Evolutionary conservation across 1,284 basidiomycete species (phyloP).

Genomic region (Waitea zeae): DNA sequence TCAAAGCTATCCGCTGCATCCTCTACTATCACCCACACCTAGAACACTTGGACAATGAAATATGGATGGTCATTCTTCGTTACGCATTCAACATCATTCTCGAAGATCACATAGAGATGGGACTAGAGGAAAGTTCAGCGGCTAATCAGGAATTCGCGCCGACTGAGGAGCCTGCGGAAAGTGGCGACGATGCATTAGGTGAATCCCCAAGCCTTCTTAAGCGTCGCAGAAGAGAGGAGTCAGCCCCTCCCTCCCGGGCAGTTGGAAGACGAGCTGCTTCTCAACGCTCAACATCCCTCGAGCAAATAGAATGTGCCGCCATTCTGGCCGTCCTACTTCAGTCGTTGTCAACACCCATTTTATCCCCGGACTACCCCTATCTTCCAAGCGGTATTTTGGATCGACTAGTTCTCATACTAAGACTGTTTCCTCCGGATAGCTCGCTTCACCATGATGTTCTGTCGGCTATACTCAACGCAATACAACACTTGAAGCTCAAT

Average conservation of each 20-base stretch:
- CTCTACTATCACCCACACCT: slow-evolving; percentile 60
- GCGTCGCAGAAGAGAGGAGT: slow-evolving; percentile 18
- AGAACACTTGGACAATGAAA: slow-evolving; percentile 46
- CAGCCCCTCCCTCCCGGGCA: slow-evolving; percentile 8
- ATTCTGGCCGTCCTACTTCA: slow-evolving; percentile 51
- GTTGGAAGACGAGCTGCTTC: slow-evolving; percentile 5
- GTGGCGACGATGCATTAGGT: slow-evolving; percentile 9
- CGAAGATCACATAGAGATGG: slow-evolving; percentile 33
- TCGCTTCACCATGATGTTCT: slow-evolving; percentile 65
- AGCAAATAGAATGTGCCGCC: slow-evolving; percentile 55
- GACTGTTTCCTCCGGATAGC: slow-evolving; percentile 45
- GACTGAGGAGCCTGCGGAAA: slow-evolving; percentile 14
- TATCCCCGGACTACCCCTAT: slow-evolving; percentile 18
- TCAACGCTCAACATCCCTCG: slow-evolving; percentile 15
- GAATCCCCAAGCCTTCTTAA: slow-evolving; percentile 9
- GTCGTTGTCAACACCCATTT: slow-evolving; percentile 37
- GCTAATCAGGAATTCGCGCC: slow-evolving; percentile 18
- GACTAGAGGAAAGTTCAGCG: slow-evolving; percentile 16
- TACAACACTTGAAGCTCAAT: slow-evolving; percentile 64
- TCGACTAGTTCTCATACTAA: slow-evolving; percentile 52
- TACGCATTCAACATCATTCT: slow-evolving; percentile 67
- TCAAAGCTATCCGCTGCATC: slow-evolving; percentile 56
- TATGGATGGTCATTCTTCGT: slow-evolving; percentile 55
- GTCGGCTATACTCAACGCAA: slow-evolving; percentile 43
- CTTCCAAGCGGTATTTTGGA: slow-evolving; percentile 37